phyloP scores from a whole-genome alignment of 441 rosid genomes.

The Gossypium schwendimanii region DNA sequence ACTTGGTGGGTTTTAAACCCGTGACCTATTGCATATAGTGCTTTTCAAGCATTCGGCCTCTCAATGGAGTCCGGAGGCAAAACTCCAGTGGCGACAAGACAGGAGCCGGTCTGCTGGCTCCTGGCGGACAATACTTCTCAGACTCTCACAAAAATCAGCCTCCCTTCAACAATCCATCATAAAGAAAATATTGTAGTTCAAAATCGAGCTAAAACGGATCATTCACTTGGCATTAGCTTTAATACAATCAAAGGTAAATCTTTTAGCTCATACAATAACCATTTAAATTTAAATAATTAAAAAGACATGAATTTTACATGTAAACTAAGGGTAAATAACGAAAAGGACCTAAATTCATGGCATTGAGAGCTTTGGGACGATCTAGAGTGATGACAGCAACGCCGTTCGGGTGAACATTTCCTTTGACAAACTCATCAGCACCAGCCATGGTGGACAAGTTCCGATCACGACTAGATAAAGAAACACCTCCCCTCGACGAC shows the following conservation, averaged over 20 bases:
- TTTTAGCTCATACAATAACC: neutral
- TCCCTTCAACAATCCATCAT: no score
- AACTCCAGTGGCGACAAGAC: no score
- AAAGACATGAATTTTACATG: neutral
- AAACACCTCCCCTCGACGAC: neutral
- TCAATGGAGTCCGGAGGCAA: no score
- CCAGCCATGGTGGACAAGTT: constrained; percentile 45
- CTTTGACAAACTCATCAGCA: constrained; percentile 55
- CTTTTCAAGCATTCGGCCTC: no score
- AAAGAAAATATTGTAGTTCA: neutral
- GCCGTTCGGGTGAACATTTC: constrained; percentile 64
- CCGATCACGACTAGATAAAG: constrained; percentile 16
- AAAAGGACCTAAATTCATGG: constrained; percentile 68
- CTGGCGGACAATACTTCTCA: no score
- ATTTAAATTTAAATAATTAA: neutral
- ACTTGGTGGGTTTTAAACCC: no score
- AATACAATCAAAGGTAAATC: neutral
- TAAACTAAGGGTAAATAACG: neutral
- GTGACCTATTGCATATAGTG: no score
- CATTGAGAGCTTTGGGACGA: constrained; percentile 61
- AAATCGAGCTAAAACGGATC: neutral
- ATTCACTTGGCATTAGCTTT: neutral
- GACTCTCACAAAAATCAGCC: no score
- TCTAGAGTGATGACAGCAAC: constrained; percentile 83
- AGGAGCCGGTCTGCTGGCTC: no score